Evolutionary conservation across 352 stramenopile genomes (phyloP), one percentile per base, ranked within the genome.

Genomic region (Thalassiosira mediterranea): DNA sequence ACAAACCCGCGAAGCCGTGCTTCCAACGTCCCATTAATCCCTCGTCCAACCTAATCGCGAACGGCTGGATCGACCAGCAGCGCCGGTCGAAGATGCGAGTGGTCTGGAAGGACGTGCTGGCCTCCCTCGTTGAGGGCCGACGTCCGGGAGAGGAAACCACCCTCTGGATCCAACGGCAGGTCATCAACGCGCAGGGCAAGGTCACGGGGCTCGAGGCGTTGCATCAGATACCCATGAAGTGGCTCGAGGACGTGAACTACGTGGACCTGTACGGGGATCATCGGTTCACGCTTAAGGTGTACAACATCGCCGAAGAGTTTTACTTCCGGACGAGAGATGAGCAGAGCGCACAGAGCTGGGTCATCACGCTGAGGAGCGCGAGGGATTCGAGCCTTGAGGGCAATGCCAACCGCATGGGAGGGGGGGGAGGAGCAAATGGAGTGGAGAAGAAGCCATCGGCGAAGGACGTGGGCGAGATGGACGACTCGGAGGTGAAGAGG

Each of bases 131-230:
- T 0, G 75, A 84, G 61, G 64, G 64, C 21, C 72, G 80, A 31
- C 69, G 82, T 28, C 75, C 75, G 19, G 84, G 84, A 38, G 83
- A 93, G 71, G 84, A 91, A 74, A 90, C 84, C 2, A 93, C 84
- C 23, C 66, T 93, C 8, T 93, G 87, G 87, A 91, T 93, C 76
- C 84, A 93, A 86, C 71, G 87, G 23, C 79, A 93, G 70, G 62
- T 83, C 11, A 34, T 65, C 37, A 38, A 84, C 31, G n/a, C 69
- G 32, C 17, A 25, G 0, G 75, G 68, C 1, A 85, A 87, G 57
- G 58, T 81, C 23, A 84, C 69, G 21, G 83, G 80, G 38, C 63
- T 93, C 15, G 87, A 91, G 60, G 84, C 83, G 4, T 84, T 93
- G 64, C 82, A 91, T 84, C 79, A 89, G 71, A 89, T 93, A 26